Conservation (phyloP, 306 rosid genomes). For the Macrotyloma uniflorum region DNA sequence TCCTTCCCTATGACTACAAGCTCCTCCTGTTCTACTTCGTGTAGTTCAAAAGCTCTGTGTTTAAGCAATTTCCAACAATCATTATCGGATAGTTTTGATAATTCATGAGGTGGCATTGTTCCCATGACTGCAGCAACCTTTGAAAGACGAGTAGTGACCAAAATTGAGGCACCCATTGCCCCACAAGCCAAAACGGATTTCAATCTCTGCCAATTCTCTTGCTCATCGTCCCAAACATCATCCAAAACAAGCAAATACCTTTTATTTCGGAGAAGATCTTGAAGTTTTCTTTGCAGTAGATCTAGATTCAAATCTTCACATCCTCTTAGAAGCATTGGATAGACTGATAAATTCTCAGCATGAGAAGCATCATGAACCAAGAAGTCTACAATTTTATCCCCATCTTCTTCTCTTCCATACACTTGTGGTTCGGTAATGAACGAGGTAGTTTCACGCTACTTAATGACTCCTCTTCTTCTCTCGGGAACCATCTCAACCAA, state of each 20-base stretch:
- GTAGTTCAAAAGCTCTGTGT: slow-evolving; percentile 35
- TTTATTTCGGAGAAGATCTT: not conserved
- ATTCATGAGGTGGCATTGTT: not conserved
- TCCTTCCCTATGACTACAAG: slow-evolving; percentile 37
- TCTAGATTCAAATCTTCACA: not conserved
- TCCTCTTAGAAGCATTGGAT: too few relatives aligned
- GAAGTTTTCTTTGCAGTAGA: not conserved
- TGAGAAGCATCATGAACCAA: slow-evolving; percentile 5
- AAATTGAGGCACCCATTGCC: slow-evolving; percentile 36
- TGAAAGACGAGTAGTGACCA: slow-evolving; percentile 43
- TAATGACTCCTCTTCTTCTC: not conserved
- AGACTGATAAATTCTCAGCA: not conserved
- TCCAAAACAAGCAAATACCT: slow-evolving; percentile 49
- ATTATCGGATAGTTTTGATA: slow-evolving; percentile 32
- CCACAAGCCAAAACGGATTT: slow-evolving; percentile 39
- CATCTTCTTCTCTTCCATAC: slow-evolving; percentile 39
- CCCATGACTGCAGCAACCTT: slow-evolving; percentile 38
- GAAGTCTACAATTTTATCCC: slow-evolving; percentile 19
- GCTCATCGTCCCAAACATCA: slow-evolving; percentile 52
- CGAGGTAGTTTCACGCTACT: slow-evolving; percentile 30
- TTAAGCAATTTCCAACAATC: slow-evolving; percentile 48
- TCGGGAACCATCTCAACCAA: not conserved
- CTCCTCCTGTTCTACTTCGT: not conserved
- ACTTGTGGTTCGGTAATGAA: not conserved
- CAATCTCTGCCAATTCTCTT: slow-evolving; percentile 40